Base-by-base conservation (phyloP, 192 early-diverging fungal species). In the Entomortierella chlamydospora region DNA sequence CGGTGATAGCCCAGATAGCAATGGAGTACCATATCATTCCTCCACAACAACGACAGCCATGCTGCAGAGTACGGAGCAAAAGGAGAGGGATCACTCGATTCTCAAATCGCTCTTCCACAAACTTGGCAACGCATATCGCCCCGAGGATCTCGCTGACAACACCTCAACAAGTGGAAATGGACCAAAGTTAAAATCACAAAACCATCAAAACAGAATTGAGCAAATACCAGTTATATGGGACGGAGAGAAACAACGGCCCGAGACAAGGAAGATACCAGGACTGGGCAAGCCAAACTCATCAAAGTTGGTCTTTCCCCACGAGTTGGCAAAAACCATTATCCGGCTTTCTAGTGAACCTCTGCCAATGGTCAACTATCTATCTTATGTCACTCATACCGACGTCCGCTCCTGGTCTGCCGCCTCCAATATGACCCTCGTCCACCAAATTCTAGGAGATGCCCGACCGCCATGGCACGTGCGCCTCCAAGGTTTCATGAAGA, bases 401-500 rank as follows among this genome's bases (percentile, higher is more conserved):
- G 61, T 73, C 13, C 61, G 71, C 7, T 65, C 61, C 15, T 73
- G 71, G 71, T 63, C 71, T 28, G 71, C 71, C 13, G 71, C 71
- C 33, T 59, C 61, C 13, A 73, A 73, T 42, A 59, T 73, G 71
- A 73, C 61, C 7, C 55, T 64, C 0, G 71, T 73, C 47, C 71
- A 73, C 23, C 55, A 58, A 34, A 73, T 73, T 30, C 56, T 73
- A 7, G 71, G 71, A 9, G 71, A 63, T 23, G 56, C 62, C 6
- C 61, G 62, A 41, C 71, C 63, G 2, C 60, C 71, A 0, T 73
- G 71, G 71, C 61, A 53, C n/a, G 49, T 43, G 22, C 71, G 71
- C 3, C 62, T 73, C 1, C 53, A 65, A 47, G 47, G 33, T 29
- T 28, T 65, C 17, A 28, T 73, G 25, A 64, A 73, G 34, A 43